These are phyloP conservation scores for Musa balbisiana DNA, from an alignment of 202 grass and related monocot species.

Conservation along the genomic window DNA sequence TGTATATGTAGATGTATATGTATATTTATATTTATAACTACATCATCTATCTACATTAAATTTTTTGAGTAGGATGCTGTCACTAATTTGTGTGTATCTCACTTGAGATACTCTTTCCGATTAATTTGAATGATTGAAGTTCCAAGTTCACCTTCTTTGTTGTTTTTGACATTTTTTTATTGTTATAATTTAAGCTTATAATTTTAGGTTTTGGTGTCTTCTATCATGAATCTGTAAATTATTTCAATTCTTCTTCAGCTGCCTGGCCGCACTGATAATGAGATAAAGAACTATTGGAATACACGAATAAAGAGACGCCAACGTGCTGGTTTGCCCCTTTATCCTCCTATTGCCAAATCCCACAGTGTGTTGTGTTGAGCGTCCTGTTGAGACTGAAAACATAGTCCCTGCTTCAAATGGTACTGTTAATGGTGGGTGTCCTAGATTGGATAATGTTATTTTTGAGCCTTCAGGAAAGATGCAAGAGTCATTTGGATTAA, in stretches of 20 bases:
- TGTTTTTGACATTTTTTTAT: background rate
- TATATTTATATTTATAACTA: too few relatives aligned
- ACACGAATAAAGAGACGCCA: slow-evolving; percentile 14
- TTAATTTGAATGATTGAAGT: too few relatives aligned
- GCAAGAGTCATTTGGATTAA: background rate
- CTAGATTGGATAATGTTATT: background rate
- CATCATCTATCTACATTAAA: too few relatives aligned
- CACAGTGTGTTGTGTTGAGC: background rate
- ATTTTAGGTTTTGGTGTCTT: background rate
- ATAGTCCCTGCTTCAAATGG: background rate
- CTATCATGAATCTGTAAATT: background rate
- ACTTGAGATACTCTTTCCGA: too few relatives aligned
- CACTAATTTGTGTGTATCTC: too few relatives aligned
- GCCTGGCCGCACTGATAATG: slow-evolving; percentile 94
- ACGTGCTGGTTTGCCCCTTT: slow-evolving; percentile 52
- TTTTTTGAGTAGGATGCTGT: too few relatives aligned
- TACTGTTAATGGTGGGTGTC: background rate
- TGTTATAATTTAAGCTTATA: background rate
- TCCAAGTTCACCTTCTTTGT: too few relatives aligned
- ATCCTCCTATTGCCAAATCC: slow-evolving; percentile 45
- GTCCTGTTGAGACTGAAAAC: background rate
- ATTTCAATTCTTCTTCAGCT: slow-evolving; percentile 48
- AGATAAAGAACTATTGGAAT: slow-evolving; percentile 94
- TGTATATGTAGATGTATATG: too few relatives aligned
- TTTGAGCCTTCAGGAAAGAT: slow-evolving; percentile 8